Evolutionary conservation across 306 rosid species (phyloP).

Genomic region (Quillaja saponaria): DNA sequence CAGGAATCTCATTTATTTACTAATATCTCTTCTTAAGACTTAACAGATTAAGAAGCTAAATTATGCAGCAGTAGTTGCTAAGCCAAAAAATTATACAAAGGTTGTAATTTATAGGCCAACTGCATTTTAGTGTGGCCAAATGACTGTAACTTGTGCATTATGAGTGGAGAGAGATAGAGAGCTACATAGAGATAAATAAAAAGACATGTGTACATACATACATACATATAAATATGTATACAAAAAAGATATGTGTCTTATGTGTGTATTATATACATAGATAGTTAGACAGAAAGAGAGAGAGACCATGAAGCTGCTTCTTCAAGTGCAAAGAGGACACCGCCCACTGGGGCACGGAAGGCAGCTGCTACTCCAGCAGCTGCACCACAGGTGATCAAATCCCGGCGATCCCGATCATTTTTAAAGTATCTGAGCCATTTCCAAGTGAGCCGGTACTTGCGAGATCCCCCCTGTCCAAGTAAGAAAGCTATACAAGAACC

Average conservation of each 20-base stretch:
- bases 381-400: slow-evolving; percentile 81
- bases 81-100: neutral
- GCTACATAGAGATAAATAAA: neutral
- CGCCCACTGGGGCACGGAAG: slow-evolving; percentile 87
- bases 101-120: neutral
- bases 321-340: slow-evolving; percentile 87
- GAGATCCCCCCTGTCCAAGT: slow-evolving; percentile 84
- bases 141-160: neutral
- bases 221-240: neutral
- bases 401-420: slow-evolving; percentile 76
- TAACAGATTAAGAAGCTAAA: neutral
- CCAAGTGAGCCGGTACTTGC: slow-evolving; percentile 66
- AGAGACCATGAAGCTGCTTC: slow-evolving; percentile 87
- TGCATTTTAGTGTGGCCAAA: neutral
- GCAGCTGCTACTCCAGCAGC: slow-evolving; percentile 94
- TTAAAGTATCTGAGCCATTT: slow-evolving; percentile 73
- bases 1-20: neutral
- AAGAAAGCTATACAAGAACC: slow-evolving; percentile 79
- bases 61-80: neutral
- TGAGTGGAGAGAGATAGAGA: neutral
- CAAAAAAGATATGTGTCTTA: too few relatives aligned
- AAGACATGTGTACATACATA: too few relatives aligned
- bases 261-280: neutral
- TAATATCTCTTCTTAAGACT: too few relatives aligned
- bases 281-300: slow-evolving; percentile 28